Evolutionary conservation across 2,329 filamentous ascomycete genomes (phyloP).

Genomic region (Volutella citrinella): DNA sequence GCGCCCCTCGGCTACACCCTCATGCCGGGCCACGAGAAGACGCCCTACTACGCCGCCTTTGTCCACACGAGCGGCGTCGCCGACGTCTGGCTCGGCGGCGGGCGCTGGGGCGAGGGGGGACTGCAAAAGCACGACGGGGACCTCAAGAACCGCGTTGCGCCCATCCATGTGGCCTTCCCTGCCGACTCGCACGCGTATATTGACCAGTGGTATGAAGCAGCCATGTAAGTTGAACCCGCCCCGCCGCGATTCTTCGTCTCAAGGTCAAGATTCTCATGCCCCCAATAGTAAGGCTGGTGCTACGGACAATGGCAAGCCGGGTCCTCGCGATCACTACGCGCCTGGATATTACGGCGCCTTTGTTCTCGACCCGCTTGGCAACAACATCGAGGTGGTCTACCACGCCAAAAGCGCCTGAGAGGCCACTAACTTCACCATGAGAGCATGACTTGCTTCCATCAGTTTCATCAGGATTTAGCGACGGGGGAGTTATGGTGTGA

Average conservation of each 20-base stretch:
- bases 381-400: constrained; percentile 49
- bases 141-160: constrained; percentile 15
- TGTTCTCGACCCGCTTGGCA: constrained; percentile 47
- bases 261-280: too few relatives aligned
- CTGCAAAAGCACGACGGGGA: constrained; percentile 23
- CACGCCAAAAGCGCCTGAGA: too few relatives aligned
- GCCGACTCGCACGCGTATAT: constrained; percentile 15
- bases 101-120: constrained; percentile 2
- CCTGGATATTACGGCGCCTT: constrained; percentile 50
- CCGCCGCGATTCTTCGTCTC: too few relatives aligned
- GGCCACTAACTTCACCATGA: too few relatives aligned
- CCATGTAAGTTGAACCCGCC: constrained; percentile 19
- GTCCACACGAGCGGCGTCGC: constrained; percentile 11
- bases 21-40: constrained; percentile 11
- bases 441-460: too few relatives aligned
- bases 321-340: constrained; percentile 40
- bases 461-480: too few relatives aligned
- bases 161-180: constrained; percentile 22
- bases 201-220: constrained; percentile 21
- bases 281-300: constrained; percentile 40
- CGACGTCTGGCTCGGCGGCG: constrained; percentile 26
- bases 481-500: too few relatives aligned
- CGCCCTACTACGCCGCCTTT: constrained; percentile 19
- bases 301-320: constrained; percentile 47
- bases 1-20: constrained; percentile 23